A percentile compares a stretch with the other conserved stretches of the same genome.
These are phyloP conservation scores for Fusarium siculi DNA, from an alignment of 2,329 filamentous ascomycete species.

Conservation along the genomic window DNA sequence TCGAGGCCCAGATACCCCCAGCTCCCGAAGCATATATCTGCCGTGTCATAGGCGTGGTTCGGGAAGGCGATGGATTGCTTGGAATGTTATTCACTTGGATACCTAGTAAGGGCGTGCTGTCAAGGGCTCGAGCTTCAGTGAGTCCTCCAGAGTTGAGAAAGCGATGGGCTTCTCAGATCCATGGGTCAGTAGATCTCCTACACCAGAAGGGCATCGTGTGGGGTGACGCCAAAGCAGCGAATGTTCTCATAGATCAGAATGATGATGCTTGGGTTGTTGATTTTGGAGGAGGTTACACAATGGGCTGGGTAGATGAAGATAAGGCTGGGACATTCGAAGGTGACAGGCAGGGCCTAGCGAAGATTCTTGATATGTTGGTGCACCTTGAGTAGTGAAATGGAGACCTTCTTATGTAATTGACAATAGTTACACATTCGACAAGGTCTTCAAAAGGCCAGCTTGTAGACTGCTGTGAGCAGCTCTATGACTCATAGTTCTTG, in stretches of 20 bases:
- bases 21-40: not conserved
- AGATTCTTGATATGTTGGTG: not conserved
- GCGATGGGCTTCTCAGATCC: not conserved
- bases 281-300: not conserved
- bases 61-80: fast-evolving
- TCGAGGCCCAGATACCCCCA: fast-evolving
- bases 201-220: not conserved
- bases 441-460: not conserved
- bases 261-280: slow-evolving; percentile 3
- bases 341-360: not conserved
- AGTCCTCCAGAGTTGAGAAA: not conserved
- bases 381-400: fast-evolving
- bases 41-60: fast-evolving
- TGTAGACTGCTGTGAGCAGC: not conserved
- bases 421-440: fast-evolving
- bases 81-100: not conserved
- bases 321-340: not conserved
- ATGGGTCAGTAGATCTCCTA: not conserved
- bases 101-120: not conserved
- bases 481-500: not conserved
- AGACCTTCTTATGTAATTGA: not conserved
- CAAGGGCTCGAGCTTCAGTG: not conserved
- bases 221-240: not conserved
- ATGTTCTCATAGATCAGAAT: not conserved
- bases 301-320: not conserved